phyloP scores from a whole-genome alignment of 345 rosid species.

The Euclidium syriacum region DNA sequence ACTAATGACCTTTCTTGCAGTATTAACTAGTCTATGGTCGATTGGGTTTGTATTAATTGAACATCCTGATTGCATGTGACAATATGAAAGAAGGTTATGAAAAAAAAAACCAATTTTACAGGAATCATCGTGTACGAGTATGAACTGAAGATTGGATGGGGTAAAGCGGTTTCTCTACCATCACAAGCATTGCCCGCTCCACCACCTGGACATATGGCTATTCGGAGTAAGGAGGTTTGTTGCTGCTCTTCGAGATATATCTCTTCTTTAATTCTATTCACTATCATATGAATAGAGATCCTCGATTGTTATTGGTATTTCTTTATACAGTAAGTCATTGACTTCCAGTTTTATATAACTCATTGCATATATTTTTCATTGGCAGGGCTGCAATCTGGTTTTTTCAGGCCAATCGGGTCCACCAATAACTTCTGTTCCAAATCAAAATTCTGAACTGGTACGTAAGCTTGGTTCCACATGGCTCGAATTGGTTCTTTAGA shows the following conservation, averaged over 20 bases:
- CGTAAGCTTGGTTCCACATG: conserved; percentile 14
- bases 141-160: conserved; percentile 99
- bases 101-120: conserved; percentile 25
- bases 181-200: conserved; percentile 99
- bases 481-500: neutral
- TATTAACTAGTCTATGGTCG: conserved; percentile 4
- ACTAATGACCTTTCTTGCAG: conserved; percentile 1
- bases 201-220: conserved; percentile 99
- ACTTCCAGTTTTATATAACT: neutral
- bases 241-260: conserved; percentile 4
- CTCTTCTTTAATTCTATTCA: neutral
- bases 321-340: neutral
- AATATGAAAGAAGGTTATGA: conserved; percentile 1
- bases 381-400: conserved; percentile 84
- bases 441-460: conserved; percentile 90
- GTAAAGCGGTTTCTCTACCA: conserved; percentile 98
- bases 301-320: conserved; percentile 4
- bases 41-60: neutral
- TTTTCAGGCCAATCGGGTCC: conserved; percentile 99
- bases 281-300: neutral
- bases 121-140: conserved; percentile 95
- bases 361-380: conserved; percentile 20
- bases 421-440: conserved; percentile 77
- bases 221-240: conserved; percentile 95
- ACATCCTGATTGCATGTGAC: conserved; percentile 10